Base-by-base conservation (phyloP, 1,284 basidiomycete species). In the Ganoderma resinaceum region DNA sequence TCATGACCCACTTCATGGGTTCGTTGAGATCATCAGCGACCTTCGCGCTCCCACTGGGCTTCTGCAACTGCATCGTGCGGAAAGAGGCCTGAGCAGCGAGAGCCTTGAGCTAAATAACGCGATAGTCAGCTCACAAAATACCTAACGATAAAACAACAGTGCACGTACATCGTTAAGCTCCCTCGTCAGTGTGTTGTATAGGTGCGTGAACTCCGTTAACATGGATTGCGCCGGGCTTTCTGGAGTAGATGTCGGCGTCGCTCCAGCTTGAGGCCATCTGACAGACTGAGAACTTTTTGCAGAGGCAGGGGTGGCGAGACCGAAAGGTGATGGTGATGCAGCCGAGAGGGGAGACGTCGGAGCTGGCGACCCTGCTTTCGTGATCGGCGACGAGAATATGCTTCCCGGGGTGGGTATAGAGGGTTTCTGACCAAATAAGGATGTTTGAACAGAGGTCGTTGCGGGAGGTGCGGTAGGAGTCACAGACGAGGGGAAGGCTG, bases 101-200 rank as follows among this genome's bases (percentile, higher is more conserved):
- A 18, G 71, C 65, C 58, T 80, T 80, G n/a, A 90, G 78, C 89
- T 90, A 63, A 52, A 18, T 20, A 67, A 61, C n/a, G 23, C 18
- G 23, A n/a, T 5, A 16, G 20, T 40, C 40, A 72, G 43, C 49
- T 66, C 52, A 18, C 23, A 68, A n/a, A 57, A 11, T 55, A 14
- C 37, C n/a, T 60, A 26, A n/a, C n/a, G 37, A 26, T 67, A 49
- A 38, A 43, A 58, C 62, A 29, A 16, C 5, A 26, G 63, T 20
- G 60, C 67, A 77, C 83, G 74, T 73, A 92, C 91, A 55, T 81
- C 78, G 55, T 86, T 82, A 0, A 93, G 76, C 70, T 92, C 90
- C 61, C 80, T 82, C 0, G 72, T 75, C 62, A 91, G 78, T 14
- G 73, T 78, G 1, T 72, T 66, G 60, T 87, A 80, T 33, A 93